Base-by-base conservation (phyloP, 768 basidiomycete species). In the Collybia mongolica region DNA sequence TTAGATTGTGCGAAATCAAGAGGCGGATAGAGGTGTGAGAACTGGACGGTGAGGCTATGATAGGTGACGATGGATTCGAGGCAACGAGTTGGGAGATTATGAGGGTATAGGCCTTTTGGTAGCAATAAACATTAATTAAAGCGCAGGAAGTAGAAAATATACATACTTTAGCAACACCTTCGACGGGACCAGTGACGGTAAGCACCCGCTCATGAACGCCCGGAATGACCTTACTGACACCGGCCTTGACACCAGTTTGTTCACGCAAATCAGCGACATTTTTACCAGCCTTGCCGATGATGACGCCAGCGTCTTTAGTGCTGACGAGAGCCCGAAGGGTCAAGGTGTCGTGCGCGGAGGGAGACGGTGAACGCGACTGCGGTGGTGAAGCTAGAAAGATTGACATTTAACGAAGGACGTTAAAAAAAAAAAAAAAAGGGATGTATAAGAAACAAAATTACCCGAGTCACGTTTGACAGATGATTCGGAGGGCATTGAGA, bases 191-290 rank as follows among this genome's bases (percentile, higher is more conserved):
- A 53, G 84, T 86, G 70, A 98, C 88, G 61, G 90, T 93, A 66
- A 99, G 84, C 65, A 98, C 94, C 61, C 97, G 89, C 73, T 99
- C 97, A 67, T 97, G 94, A 53, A 99, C 93, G 62, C 97, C 97
- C 49, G 87, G 84, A 52, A 96, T 93, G 77, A 98, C 96, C 70
- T 97, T 98, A 81, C 89, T 94, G 70, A 99, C 97, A 66, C 97
- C 97, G 55, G 97, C 95, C 73, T 93, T 98, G 74, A 97, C 95
- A 57, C 90, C 93, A 39, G 94, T 96, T 63, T 91, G 87, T 58
- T 96, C 92, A 54, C 97, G 83, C 62, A 99, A 82, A 70, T 95
- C 92, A 55, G 96, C 96, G 63, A 99, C 96, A 65, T 98, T 98
- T 77, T 93, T 93, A 51, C 97, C 97, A 45, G 79, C 94, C 64